These are phyloP conservation scores for Colletotrichum musae DNA, from an alignment of 2,329 filamentous ascomycete species.

Conservation along the genomic window DNA sequence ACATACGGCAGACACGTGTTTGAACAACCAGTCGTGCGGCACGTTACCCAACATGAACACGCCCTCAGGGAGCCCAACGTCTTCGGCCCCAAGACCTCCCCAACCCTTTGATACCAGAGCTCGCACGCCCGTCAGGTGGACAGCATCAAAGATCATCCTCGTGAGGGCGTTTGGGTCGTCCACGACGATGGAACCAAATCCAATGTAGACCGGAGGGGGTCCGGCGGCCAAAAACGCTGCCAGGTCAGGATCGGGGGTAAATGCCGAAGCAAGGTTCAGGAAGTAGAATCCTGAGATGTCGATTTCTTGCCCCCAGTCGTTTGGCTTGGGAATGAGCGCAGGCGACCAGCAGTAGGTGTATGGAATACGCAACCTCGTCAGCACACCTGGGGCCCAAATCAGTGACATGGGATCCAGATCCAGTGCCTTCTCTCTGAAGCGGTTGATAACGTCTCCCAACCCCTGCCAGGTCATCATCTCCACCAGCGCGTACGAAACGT, in stretches of 20 bases:
- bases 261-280: slow-evolving; percentile 76
- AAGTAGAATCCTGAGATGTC: slow-evolving; percentile 85
- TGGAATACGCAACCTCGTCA: slow-evolving; percentile 82
- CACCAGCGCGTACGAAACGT: slow-evolving; percentile 85
- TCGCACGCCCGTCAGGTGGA: slow-evolving; percentile 76
- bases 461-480: slow-evolving; percentile 97
- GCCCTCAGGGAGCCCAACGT: slow-evolving; percentile 77
- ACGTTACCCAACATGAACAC: slow-evolving; percentile 89
- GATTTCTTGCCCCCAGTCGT: slow-evolving; percentile 81
- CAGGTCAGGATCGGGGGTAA: slow-evolving; percentile 76
- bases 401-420: slow-evolving; percentile 84
- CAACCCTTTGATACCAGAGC: slow-evolving; percentile 90
- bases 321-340: slow-evolving; percentile 82
- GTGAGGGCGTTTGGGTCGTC: slow-evolving; percentile 82
- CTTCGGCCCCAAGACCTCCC: slow-evolving; percentile 85
- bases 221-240: slow-evolving; percentile 77
- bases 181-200: slow-evolving; percentile 87
- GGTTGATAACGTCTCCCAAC: slow-evolving; percentile 90
- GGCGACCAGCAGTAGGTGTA: slow-evolving; percentile 96
- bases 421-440: slow-evolving; percentile 82
- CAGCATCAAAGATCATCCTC: slow-evolving; percentile 78
- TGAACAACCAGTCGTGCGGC: slow-evolving; percentile 92
- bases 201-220: slow-evolving; percentile 83
- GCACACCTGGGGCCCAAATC: slow-evolving; percentile 86
- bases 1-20: slow-evolving; percentile 84